Percentiles rank a stretch among this genome's conserved stretches.
Evolutionary conservation across 305 asterid genomes (phyloP).

Genomic region (Solanum hybrid): DNA sequence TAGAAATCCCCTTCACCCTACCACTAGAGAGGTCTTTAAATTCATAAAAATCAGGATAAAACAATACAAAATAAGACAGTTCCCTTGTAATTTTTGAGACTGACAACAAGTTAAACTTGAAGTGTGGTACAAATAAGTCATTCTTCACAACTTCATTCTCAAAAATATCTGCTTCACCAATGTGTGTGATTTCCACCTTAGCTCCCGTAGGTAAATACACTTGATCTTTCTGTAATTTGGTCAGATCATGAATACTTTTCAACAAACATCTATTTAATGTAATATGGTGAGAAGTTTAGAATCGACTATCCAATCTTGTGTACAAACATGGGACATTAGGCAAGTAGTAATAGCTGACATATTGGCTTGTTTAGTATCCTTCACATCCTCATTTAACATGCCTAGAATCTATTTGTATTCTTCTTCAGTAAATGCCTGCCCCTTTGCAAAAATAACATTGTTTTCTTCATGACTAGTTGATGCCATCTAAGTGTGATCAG

Average conservation of each 20-base stretch:
- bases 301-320: not conserved
- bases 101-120: not conserved
- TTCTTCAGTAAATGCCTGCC: not conserved
- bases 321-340: not conserved
- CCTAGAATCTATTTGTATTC: not conserved
- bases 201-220: not conserved
- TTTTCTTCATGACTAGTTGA: not conserved
- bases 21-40: not conserved
- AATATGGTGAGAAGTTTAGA: not conserved
- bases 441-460: not conserved
- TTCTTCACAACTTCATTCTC: not conserved
- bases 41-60: not conserved
- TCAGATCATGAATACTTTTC: not conserved
- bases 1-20: not conserved
- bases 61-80: not conserved
- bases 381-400: not conserved
- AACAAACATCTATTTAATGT: too few relatives aligned
- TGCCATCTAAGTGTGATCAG: not conserved
- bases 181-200: not conserved
- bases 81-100: not conserved
- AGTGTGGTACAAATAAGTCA: not conserved
- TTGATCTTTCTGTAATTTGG: not conserved
- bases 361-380: not conserved
- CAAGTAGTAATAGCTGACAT: not conserved
- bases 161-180: not conserved